Percentiles rank a stretch among this genome's conserved stretches.
phyloP scores from a whole-genome alignment of 2,329 filamentous ascomycete species.

The Sporothrix euskadiensis region DNA sequence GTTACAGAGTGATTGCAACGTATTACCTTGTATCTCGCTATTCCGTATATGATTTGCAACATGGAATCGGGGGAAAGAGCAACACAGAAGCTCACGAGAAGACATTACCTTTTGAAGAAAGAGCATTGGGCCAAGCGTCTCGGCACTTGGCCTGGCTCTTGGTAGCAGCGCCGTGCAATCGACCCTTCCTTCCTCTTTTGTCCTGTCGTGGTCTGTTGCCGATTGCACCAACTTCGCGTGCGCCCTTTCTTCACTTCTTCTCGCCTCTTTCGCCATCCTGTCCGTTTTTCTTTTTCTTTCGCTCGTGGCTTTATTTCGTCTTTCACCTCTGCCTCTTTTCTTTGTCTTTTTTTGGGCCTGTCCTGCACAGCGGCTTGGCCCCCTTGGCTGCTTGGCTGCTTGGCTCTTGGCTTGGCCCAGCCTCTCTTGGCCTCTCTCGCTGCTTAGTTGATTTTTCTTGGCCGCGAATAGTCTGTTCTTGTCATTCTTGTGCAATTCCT shows the following conservation, averaged over 20 bases:
- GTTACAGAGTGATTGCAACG: too few species aligned
- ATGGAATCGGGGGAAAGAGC: neutral
- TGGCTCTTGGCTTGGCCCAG: slow-evolving; percentile 20
- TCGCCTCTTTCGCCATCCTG: neutral
- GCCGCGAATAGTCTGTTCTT: slow-evolving; percentile 10
- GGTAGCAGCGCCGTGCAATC: neutral
- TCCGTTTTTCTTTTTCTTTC: neutral
- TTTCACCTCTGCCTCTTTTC: neutral
- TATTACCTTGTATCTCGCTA: too few species aligned
- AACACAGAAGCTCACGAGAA: neutral
- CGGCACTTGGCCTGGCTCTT: slow-evolving; percentile 17
- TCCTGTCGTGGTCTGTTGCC: neutral
- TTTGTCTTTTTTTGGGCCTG: neutral
- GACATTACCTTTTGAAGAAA: neutral
- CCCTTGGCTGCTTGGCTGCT: slow-evolving; percentile 17
- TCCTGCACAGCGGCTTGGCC: slow-evolving; percentile 18
- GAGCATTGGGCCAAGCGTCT: slow-evolving; percentile 23
- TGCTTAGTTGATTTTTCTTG: slow-evolving; percentile 15
- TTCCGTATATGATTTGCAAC: neutral
- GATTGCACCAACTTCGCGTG: neutral
- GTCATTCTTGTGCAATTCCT: neutral
- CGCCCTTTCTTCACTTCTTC: neutral
- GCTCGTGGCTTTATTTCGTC: neutral
- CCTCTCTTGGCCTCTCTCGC: neutral
- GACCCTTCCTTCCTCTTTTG: neutral